These are phyloP conservation scores for Xylaria castorea DNA, from an alignment of 495 filamentous ascomycete genomes.

Conservation along the genomic window DNA sequence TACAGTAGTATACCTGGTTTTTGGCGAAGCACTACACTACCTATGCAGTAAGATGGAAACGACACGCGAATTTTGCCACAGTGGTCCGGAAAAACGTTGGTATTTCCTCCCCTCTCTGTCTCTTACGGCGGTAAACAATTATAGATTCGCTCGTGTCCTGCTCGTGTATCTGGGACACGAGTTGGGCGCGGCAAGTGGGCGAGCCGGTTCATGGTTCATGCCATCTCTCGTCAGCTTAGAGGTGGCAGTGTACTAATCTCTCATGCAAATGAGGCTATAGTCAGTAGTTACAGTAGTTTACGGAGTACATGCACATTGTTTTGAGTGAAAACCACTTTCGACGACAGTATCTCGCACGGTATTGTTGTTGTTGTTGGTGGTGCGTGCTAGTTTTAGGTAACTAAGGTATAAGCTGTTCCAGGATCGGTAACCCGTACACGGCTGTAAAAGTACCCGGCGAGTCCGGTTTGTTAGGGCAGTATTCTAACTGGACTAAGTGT, in stretches of 20 bases:
- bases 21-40: not conserved
- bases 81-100: not conserved
- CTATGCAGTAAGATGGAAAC: conserved; percentile 18
- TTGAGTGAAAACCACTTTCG: not conserved
- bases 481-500: not conserved
- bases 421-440: not conserved
- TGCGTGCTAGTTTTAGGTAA: not conserved
- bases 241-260: conserved; percentile 14
- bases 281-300: not conserved
- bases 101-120: not conserved
- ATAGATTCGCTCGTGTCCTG: conserved; percentile 1
- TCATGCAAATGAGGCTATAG: conserved; percentile 4
- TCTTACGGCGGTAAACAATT: conserved; percentile 8
- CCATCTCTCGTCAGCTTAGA: conserved; percentile 20
- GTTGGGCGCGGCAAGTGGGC: conserved; percentile 4
- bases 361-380: not conserved
- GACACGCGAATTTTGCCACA: conserved; percentile 17
- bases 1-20: not conserved
- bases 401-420: not conserved
- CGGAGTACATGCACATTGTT: not conserved
- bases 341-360: conserved; percentile 3
- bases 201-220: conserved; percentile 20
- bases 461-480: not conserved
- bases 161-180: not conserved
- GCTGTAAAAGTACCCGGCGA: not conserved